Evolutionary conservation across 1,284 basidiomycete species (phyloP), one percentile per base, ranked within the genome.

Genomic region (Leccinum angustisporum): DNA sequence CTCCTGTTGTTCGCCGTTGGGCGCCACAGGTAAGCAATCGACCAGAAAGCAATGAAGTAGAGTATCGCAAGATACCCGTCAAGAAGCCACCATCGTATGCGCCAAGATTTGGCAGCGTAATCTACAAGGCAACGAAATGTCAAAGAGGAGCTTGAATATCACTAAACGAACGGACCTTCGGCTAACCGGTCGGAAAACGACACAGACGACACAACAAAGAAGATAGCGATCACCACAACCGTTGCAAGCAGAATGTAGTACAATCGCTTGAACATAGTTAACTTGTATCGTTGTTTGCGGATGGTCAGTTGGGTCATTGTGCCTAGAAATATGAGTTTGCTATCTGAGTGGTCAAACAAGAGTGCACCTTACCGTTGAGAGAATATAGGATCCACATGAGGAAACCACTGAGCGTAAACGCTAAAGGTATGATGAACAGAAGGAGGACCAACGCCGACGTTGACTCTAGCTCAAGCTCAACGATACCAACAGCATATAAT

Each of bases 71-170:
- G 83, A 83, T 94, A 98, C n/a, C 95, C 97, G 70, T 99, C 97
- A 51, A 99, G 83, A 14, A 99, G 79, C 86, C 95, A 94, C 97
- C 97, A 99, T 57, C 96, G 87, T 58, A 87, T 86, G 66, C 85
- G 85, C 97, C 97, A 99, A n/a, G 94, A 92, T 65, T 90, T 89
- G 2, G 96, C 92, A 7, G 93, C 91, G 72, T 97, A 98, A 72
- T 97, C 94, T 94, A 63, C 11, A 51, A 14, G 21, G 33, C 16
- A 50, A 58, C 50, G 25, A 59, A 56, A 33, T 21, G 51, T 61
- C 34, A 38, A 31, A 30, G n/a, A 18, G 18, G n/a, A 18, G 13
- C 30, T 53, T 13, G 30, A n/a, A 4, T n/a, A 56, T 54, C 43
- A 55, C 58, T 1, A 46, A 52, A 61, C 27, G 54, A 56, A 55